Percentiles rank a stretch among this genome's conserved stretches.
These are phyloP conservation scores for Sugiyamaella floridensis DNA, from an alignment of 805 yeast species.

Conservation along the genomic window DNA sequence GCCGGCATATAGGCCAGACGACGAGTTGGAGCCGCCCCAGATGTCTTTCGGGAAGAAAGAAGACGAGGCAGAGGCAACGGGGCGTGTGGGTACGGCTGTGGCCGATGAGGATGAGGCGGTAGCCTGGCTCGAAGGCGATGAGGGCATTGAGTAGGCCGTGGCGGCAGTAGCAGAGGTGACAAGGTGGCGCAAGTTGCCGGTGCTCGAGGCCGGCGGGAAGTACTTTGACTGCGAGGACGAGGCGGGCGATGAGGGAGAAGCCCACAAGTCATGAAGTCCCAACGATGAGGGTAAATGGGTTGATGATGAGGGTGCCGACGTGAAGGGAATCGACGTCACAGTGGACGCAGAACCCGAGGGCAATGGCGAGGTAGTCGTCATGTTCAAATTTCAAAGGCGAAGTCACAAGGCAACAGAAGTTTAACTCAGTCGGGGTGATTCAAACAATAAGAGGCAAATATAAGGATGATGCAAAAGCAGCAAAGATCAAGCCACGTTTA, in stretches of 20 bases:
- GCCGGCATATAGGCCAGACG: not conserved
- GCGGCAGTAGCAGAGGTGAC: not conserved
- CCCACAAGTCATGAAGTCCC: slow-evolving; percentile 11
- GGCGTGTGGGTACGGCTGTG: not conserved
- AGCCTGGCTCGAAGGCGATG: slow-evolving; percentile 3
- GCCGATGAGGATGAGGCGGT: not conserved
- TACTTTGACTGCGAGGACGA: slow-evolving; percentile 5
- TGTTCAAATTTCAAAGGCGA: not conserved
- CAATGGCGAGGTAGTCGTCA: slow-evolving; percentile 11
- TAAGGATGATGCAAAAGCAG: too few species aligned
- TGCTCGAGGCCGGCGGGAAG: slow-evolving; percentile 5
- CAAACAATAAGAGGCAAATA: too few species aligned
- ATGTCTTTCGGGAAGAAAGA: slow-evolving; percentile 2
- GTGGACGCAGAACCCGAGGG: slow-evolving; percentile 5
- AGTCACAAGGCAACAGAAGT: not conserved
- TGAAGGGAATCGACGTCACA: slow-evolving; percentile 1
- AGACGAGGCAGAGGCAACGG: not conserved
- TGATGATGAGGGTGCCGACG: slow-evolving; percentile 1
- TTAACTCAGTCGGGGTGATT: too few species aligned
- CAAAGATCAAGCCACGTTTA: too few species aligned
- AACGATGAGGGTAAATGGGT: not conserved
- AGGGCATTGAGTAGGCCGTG: slow-evolving; percentile 2
- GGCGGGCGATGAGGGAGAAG: slow-evolving; percentile 2
- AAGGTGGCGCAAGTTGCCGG: not conserved
- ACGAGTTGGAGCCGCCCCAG: slow-evolving; percentile 1